Conservation (phyloP, 257 asterid genomes). For the Oldenlandia corymbosa region DNA sequence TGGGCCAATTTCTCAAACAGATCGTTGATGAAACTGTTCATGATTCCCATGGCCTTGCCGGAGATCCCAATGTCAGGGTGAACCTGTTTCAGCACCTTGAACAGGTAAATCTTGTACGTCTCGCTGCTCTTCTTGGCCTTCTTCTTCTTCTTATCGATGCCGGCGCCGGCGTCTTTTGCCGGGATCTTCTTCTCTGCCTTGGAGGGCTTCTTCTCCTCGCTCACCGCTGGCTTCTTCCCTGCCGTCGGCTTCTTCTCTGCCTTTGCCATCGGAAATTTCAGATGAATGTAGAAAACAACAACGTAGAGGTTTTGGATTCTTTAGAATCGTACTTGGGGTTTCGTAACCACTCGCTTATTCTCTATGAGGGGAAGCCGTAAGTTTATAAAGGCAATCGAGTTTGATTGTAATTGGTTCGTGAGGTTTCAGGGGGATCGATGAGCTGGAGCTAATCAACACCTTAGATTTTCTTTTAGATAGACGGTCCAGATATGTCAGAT, state of each 20-base stretch:
- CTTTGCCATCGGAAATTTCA: not conserved
- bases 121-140: slow-evolving; percentile 5
- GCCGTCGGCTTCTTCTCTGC: slow-evolving; percentile 2
- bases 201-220: slow-evolving; percentile 5
- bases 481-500: not conserved
- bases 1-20: slow-evolving; percentile 6
- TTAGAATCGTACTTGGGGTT: not conserved
- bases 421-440: not conserved
- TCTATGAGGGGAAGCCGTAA: too few species aligned
- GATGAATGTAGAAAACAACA: not conserved
- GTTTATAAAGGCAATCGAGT: not conserved
- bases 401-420: not conserved
- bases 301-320: not conserved
- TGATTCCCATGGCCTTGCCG: slow-evolving; percentile 9
- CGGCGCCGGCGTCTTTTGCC: not conserved
- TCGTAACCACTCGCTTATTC: not conserved
- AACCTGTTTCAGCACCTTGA: slow-evolving; percentile 12
- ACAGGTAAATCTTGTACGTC: slow-evolving; percentile 4
- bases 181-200: slow-evolving; percentile 5
- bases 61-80: slow-evolving; percentile 6
- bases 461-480: not conserved
- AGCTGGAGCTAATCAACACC: not conserved
- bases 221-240: slow-evolving; percentile 8
- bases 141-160: not conserved
- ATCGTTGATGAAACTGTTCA: slow-evolving; percentile 11